Evolutionary conservation across 2,329 filamentous ascomycete genomes (phyloP).

Genomic region (Lachnellula suecica): DNA sequence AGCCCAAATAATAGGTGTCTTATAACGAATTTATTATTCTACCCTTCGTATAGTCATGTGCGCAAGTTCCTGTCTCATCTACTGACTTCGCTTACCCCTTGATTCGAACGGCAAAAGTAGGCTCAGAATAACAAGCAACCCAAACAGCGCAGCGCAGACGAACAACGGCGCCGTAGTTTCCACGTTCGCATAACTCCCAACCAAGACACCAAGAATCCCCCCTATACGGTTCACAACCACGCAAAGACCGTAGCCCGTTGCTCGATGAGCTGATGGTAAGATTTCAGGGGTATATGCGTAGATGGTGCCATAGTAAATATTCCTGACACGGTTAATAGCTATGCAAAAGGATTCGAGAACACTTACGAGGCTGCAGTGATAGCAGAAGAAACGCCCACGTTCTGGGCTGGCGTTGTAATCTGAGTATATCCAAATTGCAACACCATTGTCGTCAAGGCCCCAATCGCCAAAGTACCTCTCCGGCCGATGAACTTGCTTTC

Average conservation of each 20-base stretch:
- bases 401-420: slow-evolving; percentile 2
- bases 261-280: slow-evolving; percentile 1
- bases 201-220: not conserved
- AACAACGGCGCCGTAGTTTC: not conserved
- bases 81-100: too few species aligned
- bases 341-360: not conserved
- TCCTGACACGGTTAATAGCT: not conserved
- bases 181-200: slow-evolving; percentile 2
- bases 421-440: slow-evolving; percentile 6
- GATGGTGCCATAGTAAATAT: slow-evolving; percentile 9
- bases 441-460: not conserved
- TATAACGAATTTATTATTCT: too few species aligned
- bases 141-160: not conserved
- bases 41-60: too few species aligned
- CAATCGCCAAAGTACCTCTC: slow-evolving; percentile 6
- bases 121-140: not conserved
- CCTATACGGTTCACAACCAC: not conserved
- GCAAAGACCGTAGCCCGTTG: slow-evolving; percentile 2
- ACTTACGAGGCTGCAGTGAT: not conserved
- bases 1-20: too few species aligned
- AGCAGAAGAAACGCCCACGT: slow-evolving; percentile 2
- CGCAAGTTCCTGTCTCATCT: too few species aligned
- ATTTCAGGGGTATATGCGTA: slow-evolving; percentile 10
- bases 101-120: not conserved
- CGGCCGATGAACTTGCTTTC: slow-evolving; percentile 4